Percentiles rank a stretch among this genome's conserved stretches.
Conservation (phyloP, 2,329 filamentous ascomycete species). For the Alternaria panax region DNA sequence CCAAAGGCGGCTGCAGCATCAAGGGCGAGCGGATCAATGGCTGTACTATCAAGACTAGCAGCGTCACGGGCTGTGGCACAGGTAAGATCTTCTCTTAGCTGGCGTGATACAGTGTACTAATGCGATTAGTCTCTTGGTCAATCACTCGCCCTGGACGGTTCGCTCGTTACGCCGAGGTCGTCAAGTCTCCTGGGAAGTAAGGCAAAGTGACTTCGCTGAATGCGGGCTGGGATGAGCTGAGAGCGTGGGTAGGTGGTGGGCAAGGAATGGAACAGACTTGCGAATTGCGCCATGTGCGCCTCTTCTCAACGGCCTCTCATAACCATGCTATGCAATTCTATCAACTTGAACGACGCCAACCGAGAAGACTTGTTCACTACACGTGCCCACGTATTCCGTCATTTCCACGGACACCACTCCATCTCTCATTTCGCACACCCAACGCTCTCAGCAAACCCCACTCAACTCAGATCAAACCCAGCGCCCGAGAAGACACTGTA, state of each 20-base stretch:
- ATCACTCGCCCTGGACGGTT: background rate
- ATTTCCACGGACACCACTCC: too few species aligned
- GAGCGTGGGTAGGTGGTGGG: too few species aligned
- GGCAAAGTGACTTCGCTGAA: background rate
- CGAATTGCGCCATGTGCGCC: too few species aligned
- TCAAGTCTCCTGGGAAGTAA: too few species aligned
- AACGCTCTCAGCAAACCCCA: background rate
- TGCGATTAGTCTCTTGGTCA: background rate
- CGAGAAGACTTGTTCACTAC: too few species aligned
- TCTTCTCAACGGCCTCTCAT: too few species aligned
- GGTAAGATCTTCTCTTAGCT: background rate
- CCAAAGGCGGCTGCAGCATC: background rate
- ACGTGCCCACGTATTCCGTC: too few species aligned
- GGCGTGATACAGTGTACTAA: background rate
- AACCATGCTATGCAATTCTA: too few species aligned
- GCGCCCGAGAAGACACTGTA: constrained; percentile 91
- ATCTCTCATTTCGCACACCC: background rate
- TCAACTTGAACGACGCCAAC: too few species aligned
- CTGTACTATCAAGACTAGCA: background rate
- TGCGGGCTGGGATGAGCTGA: too few species aligned
- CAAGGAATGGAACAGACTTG: too few species aligned
- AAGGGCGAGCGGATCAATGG: background rate
- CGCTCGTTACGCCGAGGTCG: background rate
- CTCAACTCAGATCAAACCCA: constrained; percentile 74
- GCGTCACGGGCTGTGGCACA: background rate